phyloP scores from a whole-genome alignment of 371 early-diverging fungal genomes.

The Thermomucor indicae-seudaticae region DNA sequence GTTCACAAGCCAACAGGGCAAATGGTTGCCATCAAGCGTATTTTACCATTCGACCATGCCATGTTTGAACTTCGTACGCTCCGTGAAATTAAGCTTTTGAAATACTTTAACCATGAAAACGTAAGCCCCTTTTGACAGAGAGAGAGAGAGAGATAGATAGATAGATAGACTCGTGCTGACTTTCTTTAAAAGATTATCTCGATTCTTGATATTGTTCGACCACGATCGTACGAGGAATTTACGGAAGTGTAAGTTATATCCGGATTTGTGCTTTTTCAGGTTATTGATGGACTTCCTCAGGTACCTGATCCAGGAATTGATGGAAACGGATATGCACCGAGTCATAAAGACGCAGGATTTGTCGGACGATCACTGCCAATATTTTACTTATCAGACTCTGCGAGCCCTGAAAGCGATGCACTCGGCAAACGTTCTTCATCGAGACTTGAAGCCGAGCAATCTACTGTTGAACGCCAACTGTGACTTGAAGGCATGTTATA shows the following conservation, averaged over 20 bases:
- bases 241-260: constrained; percentile 75
- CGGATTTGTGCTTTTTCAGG: not conserved
- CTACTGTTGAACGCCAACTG: constrained; percentile 96
- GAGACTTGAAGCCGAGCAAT: constrained; percentile 97
- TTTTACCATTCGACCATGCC: constrained; percentile 84
- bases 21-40: constrained; percentile 92
- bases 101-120: constrained; percentile 86
- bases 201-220: constrained; percentile 85
- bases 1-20: constrained; percentile 81
- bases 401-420: constrained; percentile 98
- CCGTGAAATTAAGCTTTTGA: constrained; percentile 85
- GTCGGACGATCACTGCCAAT: constrained; percentile 97
- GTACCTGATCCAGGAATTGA: constrained; percentile 77
- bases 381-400: constrained; percentile 96
- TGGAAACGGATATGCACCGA: constrained; percentile 98
- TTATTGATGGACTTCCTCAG: constrained; percentile 15
- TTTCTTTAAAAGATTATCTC: constrained; percentile 70
- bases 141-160: not conserved
- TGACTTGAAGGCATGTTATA: constrained; percentile 76
- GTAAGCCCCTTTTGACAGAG: constrained; percentile 28
- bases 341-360: constrained; percentile 97
- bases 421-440: constrained; percentile 95
- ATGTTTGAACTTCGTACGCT: constrained; percentile 85
- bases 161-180: not conserved
- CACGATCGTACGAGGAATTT: constrained; percentile 69